Evolutionary conservation across 2,329 filamentous ascomycete species (phyloP).

Genomic region (Xylariaceae sp.): DNA sequence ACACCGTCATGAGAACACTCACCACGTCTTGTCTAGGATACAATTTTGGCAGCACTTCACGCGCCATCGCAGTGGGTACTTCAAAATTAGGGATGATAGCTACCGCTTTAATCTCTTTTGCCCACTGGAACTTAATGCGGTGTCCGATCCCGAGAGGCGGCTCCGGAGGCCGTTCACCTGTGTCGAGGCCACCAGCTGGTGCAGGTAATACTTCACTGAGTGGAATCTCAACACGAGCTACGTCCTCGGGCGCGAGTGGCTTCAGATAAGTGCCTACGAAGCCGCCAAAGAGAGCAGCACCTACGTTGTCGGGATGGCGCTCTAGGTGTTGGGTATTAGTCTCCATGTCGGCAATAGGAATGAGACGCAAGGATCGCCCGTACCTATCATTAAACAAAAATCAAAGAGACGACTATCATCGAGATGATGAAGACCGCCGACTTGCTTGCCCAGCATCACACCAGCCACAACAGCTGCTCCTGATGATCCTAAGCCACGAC

Average conservation of each 20-base stretch:
- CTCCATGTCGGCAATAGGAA: not conserved
- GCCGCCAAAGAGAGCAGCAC: constrained; percentile 91
- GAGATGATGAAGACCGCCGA: constrained; percentile 76
- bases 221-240: constrained; percentile 90
- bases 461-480: constrained; percentile 95
- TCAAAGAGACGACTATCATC: constrained; percentile 85
- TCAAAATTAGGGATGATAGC: constrained; percentile 96
- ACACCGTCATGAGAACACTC: constrained; percentile 40
- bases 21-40: constrained; percentile 87
- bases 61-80: constrained; percentile 90
- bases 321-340: constrained; percentile 51
- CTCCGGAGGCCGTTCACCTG: constrained; percentile 81
- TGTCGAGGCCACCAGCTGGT: constrained; percentile 89
- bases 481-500: constrained; percentile 91
- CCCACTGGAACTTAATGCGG: constrained; percentile 95
- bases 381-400: constrained; percentile 95
- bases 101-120: constrained; percentile 92
- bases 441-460: constrained; percentile 89
- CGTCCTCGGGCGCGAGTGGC: constrained; percentile 86
- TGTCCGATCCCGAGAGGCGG: constrained; percentile 94
- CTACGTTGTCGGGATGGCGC: constrained; percentile 92
- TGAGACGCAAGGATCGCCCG: not conserved
- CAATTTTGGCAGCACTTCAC: constrained; percentile 78
- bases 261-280: constrained; percentile 97
- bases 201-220: constrained; percentile 90